These are phyloP conservation scores for Bretschneidera sinensis DNA, from an alignment of 345 rosid species.

Conservation along the genomic window DNA sequence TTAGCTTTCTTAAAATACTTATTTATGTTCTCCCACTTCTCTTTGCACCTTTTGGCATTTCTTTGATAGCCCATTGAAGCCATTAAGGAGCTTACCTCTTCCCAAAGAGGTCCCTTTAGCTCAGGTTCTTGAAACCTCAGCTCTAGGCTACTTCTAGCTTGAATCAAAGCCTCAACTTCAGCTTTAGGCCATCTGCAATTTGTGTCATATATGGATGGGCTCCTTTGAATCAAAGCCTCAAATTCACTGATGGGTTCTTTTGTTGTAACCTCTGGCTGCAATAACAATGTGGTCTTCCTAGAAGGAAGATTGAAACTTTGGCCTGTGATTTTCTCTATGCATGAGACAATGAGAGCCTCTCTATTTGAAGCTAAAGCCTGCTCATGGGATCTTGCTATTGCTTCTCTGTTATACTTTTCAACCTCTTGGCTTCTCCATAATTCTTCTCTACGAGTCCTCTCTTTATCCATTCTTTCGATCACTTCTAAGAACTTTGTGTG, in stretches of 20 bases:
- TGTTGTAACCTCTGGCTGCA: slow-evolving; percentile 17
- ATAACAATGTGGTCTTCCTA: slow-evolving; percentile 7
- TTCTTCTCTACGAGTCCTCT: slow-evolving; percentile 36
- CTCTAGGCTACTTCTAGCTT: slow-evolving; percentile 28
- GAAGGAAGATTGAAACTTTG: slow-evolving; percentile 31
- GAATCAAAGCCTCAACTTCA: slow-evolving; percentile 44
- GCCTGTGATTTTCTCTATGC: slow-evolving; percentile 43
- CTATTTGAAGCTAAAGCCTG: slow-evolving; percentile 34
- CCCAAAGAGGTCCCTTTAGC: slow-evolving; percentile 39
- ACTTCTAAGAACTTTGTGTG: slow-evolving; percentile 36
- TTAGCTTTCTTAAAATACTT: slow-evolving; percentile 41
- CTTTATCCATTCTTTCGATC: slow-evolving; percentile 37
- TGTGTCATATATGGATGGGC: slow-evolving; percentile 4
- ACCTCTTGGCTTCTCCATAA: slow-evolving; percentile 33
- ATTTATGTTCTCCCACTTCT: slow-evolving; percentile 51
- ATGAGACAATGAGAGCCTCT: slow-evolving; percentile 32
- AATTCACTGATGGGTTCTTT: slow-evolving; percentile 16
- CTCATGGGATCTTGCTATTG: slow-evolving; percentile 33
- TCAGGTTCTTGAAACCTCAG: slow-evolving; percentile 37
- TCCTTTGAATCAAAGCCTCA: too few species aligned
- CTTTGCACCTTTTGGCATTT: slow-evolving; percentile 46
- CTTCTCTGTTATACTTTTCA: slow-evolving; percentile 35
- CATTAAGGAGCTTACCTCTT: slow-evolving; percentile 36
- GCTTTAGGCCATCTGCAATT: slow-evolving; percentile 32
- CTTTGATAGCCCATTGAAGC: slow-evolving; percentile 37